Base-by-base conservation (phyloP, 441 rosid genomes). In the Populus hybrid region DNA sequence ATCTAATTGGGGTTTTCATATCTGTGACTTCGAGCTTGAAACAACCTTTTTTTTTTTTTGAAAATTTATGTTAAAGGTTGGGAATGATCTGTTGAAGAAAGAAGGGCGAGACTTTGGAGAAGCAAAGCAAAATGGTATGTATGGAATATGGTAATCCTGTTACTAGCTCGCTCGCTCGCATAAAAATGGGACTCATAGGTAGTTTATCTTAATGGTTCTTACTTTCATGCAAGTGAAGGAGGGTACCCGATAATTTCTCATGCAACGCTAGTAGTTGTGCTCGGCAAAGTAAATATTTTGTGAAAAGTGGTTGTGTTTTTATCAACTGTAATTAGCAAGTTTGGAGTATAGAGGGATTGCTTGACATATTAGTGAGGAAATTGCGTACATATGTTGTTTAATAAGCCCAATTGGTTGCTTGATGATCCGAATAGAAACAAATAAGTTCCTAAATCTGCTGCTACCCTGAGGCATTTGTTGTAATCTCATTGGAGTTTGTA, bases 121-220 rank as follows among this genome's bases (percentile, higher is more conserved):
- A 79, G 71, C 7, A 78, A 78, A 77, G 71, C 5, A 76, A 74
- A 73, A 82, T 82, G 78, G 84, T 86, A 84, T 14, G 63, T 34
- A 6, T 34, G 35, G 35, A 34, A 34, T 73, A 57, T 63, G 42
- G 7, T 68, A 73, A 72, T 80, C 23, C 64, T 79, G 46, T 57
- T 64, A 7, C 35, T 19, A 1, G 19, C 21, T 57, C 63, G 9
- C 63, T 36, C 1, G 19, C 63, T 57, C 9, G 63, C 23, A 19
- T 19, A 57, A 57, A 57, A 57, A 19, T 57, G 63, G 10, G 21
- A 18, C 63, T n/a, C 63, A 18, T 57, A 4, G 7, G 23, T 57
- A 19, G 63, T 34, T 57, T 57, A 19, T 57, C 63, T 6, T 57
- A 8, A 7, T 57, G 63, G n/a, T 19, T n/a, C 9, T 6, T 6